Base-by-base conservation (phyloP, 1,284 basidiomycete genomes). In the Moesziomyces sp. region DNA sequence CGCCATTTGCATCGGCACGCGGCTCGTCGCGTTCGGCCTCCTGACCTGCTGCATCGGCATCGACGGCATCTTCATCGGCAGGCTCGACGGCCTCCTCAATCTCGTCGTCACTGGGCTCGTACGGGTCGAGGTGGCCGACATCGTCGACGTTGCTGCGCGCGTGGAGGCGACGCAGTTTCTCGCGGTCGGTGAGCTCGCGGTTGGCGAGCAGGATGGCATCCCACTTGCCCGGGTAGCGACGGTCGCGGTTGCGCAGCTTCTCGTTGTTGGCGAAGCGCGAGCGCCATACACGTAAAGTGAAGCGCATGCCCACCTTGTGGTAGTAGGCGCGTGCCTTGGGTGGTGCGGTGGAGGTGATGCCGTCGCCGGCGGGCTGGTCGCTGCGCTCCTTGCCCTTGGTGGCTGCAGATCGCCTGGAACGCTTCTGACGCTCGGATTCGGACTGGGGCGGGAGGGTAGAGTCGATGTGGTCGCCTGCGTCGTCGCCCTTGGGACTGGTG, bases 251-350 rank as follows among this genome's bases (percentile, higher is more conserved):
- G 49, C 72, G 72, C 19, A 74, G 72, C 50, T 70, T 74, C 26
- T 74, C 72, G 51, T 74, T 74, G 59, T 69, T 74, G 46, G 72
- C 53, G 34, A 61, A 76, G 40, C 70, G 65, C 44, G 66, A 72
- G 6, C 79, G 71, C 58, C 77, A 77, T n/a, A 81, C 71, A 35
- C 76, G 72, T 11, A 81, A 69, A 18, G 73, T 76, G 66, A 77
- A 81, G 13, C 78, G 76, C 77, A 81, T 80, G 44, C 61, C 72
- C 14, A 81, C 60, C 44, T 70, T 79, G 70, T 81, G 80, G 65
- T 80, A 81, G 68, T 80, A 81, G 19, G 80, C 80, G 16, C 68
- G 53, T 4, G 71, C 58, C 45, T 70, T 70, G 48, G 68, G 58
- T n/a, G 52, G 61, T n/a, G 49, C 38, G 16, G 56, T 26, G 49